phyloP scores from a whole-genome alignment of 2,329 filamentous ascomycete species.

The Aspergillus ruber region DNA sequence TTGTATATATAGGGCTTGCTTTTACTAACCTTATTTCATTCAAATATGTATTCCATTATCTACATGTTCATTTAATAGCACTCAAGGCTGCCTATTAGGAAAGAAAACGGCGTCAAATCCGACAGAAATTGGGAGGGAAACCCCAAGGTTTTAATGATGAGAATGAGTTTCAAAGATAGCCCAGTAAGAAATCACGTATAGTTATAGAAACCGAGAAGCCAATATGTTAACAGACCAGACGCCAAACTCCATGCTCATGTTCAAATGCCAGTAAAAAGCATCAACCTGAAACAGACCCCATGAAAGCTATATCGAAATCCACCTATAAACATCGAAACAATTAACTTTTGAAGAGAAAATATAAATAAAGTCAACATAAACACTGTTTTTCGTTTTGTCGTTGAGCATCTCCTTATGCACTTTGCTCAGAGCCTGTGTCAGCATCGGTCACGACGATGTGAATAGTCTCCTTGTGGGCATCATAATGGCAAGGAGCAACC shows the following conservation, averaged over 20 bases:
- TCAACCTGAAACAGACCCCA: too few species aligned
- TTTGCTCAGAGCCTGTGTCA: conserved; percentile 3
- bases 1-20: too few species aligned
- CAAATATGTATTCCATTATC: too few species aligned
- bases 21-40: too few species aligned
- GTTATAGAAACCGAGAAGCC: neutral
- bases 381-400: neutral
- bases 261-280: neutral
- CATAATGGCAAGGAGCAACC: conserved; percentile 23
- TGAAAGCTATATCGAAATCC: neutral
- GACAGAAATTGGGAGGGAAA: too few species aligned
- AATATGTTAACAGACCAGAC: neutral
- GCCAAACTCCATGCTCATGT: neutral
- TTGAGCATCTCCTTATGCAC: neutral
- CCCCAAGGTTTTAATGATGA: too few species aligned
- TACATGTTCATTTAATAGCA: too few species aligned
- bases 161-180: too few species aligned
- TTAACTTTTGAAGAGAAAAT: neutral
- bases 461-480: conserved; percentile 17
- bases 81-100: too few species aligned
- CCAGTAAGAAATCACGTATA: neutral
- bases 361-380: too few species aligned
- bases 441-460: conserved; percentile 25
- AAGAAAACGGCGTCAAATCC: too few species aligned
- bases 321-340: neutral